Conservation (phyloP, 352 stramenopile species). For the Globisporangium uncinulatum region DNA sequence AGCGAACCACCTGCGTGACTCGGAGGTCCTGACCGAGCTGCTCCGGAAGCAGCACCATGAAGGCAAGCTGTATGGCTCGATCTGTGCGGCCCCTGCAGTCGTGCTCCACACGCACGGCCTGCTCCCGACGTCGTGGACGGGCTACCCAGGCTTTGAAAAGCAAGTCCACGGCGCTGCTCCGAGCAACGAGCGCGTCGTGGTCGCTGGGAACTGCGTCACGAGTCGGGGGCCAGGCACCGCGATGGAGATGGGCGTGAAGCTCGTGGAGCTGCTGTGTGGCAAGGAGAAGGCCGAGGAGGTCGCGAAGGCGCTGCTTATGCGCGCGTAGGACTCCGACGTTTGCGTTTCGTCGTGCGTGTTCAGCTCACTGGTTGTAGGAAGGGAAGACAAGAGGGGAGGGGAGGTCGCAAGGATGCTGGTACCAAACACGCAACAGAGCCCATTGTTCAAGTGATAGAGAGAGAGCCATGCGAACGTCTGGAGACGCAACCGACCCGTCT, state of each 20-base stretch:
- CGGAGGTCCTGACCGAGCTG: constrained; percentile 38
- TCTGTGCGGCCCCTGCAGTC: constrained; percentile 67
- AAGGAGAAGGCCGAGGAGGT: constrained; percentile 58
- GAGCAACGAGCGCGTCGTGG: constrained; percentile 49
- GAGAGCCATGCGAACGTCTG: too few relatives aligned
- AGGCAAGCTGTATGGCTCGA: constrained; percentile 63
- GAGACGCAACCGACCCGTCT: neutral
- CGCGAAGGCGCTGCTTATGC: constrained; percentile 51
- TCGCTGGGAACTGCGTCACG: constrained; percentile 70
- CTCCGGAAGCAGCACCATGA: constrained; percentile 60
- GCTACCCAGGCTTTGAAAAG: constrained; percentile 66
- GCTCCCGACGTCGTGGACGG: constrained; percentile 42
- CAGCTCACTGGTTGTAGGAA: too few relatives aligned
- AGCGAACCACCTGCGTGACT: constrained; percentile 68
- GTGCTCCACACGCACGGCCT: constrained; percentile 65
- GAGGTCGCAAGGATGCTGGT: too few relatives aligned
- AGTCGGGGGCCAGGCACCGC: constrained; percentile 72
- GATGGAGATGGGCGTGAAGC: constrained; percentile 80
- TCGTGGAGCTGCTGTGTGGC: constrained; percentile 67
- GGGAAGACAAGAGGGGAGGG: too few relatives aligned
- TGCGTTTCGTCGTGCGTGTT: neutral
- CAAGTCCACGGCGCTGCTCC: constrained; percentile 41
- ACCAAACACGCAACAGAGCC: too few relatives aligned
- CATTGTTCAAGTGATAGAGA: too few relatives aligned
- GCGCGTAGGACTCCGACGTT: neutral